A percentile compares a stretch with the other conserved stretches of the same genome.
Conservation (phyloP, 2,329 filamentous ascomycete genomes). For the Clonostachys rosea region DNA sequence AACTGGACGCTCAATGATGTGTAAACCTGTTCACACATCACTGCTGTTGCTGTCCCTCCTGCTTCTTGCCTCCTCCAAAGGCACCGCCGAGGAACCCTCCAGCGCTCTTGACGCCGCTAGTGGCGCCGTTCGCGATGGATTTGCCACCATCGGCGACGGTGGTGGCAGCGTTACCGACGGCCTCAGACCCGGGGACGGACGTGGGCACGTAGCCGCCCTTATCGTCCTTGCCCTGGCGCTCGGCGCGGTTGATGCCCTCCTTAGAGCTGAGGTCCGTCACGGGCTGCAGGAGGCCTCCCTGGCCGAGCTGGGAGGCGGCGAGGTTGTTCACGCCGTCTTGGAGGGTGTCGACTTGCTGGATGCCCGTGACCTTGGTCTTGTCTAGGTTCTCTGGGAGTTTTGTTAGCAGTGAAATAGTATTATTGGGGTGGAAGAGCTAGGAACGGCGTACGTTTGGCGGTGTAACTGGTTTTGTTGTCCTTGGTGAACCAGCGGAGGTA, state of each 20-base stretch:
- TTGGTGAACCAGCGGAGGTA: constrained; percentile 71
- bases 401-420: background rate
- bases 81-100: constrained; percentile 24
- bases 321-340: constrained; percentile 64
- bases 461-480: constrained; percentile 72
- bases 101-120: constrained; percentile 19
- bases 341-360: constrained; percentile 61
- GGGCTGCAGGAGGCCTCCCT: constrained; percentile 62
- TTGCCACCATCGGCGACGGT: constrained; percentile 21
- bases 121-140: constrained; percentile 14
- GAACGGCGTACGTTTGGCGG: constrained; percentile 54
- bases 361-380: constrained; percentile 66
- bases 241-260: constrained; percentile 61
- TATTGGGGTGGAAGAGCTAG: too few species aligned
- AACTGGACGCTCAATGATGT: too few species aligned
- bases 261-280: constrained; percentile 57
- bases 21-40: background rate
- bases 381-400: constrained; percentile 51
- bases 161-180: constrained; percentile 15
- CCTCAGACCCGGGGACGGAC: constrained; percentile 18
- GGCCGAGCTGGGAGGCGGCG: constrained; percentile 59
- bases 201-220: constrained; percentile 40
- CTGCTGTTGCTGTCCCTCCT: background rate
- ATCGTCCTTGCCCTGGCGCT: constrained; percentile 61
- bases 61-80: background rate